Percentiles rank a stretch among this genome's conserved stretches.
Evolutionary conservation across 176 grass and related monocot species (phyloP).

Genomic region (Pontederia paniculata): DNA sequence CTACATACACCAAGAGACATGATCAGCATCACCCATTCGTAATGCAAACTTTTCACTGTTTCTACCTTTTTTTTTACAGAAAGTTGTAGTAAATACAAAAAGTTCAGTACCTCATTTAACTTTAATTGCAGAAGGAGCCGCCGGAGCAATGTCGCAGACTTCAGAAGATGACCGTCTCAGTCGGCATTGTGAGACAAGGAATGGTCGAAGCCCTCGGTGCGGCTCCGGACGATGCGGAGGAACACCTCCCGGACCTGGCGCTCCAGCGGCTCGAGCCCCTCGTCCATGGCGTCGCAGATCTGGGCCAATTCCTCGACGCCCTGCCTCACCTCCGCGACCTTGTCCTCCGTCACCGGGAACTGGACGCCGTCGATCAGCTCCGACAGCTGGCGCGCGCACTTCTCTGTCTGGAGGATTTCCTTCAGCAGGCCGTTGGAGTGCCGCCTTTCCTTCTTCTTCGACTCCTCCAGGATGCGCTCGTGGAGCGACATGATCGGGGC

Average conservation of each 20-base stretch:
- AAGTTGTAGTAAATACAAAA: too few species aligned
- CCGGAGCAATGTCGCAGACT: too few species aligned
- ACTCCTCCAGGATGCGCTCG: conserved; percentile 2
- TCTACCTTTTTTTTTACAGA: too few species aligned
- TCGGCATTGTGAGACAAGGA: background rate
- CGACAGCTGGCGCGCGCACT: background rate
- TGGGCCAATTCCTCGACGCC: conserved; percentile 3
- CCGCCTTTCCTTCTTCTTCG: conserved; percentile 10
- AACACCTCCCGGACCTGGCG: conserved; percentile 5
- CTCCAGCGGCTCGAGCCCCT: conserved; percentile 6
- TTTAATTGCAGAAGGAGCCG: too few species aligned
- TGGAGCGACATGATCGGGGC: conserved; percentile 1
- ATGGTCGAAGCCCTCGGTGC: background rate
- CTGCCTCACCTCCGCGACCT: conserved; percentile 4
- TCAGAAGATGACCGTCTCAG: background rate
- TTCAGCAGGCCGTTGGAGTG: conserved; percentile 4
- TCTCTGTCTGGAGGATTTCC: conserved; percentile 8
- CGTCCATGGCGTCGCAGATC: background rate
- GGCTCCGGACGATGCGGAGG: conserved; percentile 3
- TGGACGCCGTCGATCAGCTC: background rate
- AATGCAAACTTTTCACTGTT: too few species aligned
- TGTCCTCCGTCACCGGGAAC: background rate
- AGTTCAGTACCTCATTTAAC: too few species aligned
- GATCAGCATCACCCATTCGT: too few species aligned
- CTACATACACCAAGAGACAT: too few species aligned